Evolutionary conservation across 2,329 filamentous ascomycete genomes (phyloP).

Genomic region (Tolypocladium tundrense): DNA sequence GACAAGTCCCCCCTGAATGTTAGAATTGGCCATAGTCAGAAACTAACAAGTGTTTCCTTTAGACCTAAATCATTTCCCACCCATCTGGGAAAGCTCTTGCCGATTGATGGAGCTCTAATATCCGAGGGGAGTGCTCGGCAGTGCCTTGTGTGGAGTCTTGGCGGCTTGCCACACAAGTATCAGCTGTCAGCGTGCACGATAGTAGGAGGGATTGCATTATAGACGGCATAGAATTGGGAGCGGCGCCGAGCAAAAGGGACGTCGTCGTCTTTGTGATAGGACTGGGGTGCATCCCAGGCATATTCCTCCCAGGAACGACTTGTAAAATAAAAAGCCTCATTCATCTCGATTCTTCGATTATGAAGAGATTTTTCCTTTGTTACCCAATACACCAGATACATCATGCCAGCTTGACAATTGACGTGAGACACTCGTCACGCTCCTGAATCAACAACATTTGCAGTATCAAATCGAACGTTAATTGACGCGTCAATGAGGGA

Average conservation of each 20-base stretch:
- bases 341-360: slow-evolving; percentile 25
- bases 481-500: neutral
- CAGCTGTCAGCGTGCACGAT: slow-evolving; percentile 20
- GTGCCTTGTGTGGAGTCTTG: slow-evolving; percentile 15
- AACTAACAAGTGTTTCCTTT: slow-evolving; percentile 2
- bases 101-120: slow-evolving; percentile 24
- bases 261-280: slow-evolving; percentile 24
- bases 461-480: neutral
- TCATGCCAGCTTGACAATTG: neutral
- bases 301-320: slow-evolving; percentile 23
- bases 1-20: neutral
- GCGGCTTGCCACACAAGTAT: slow-evolving; percentile 15
- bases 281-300: slow-evolving; percentile 21
- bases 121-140: slow-evolving; percentile 16
- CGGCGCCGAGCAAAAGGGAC: slow-evolving; percentile 19
- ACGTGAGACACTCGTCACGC: neutral
- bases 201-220: slow-evolving; percentile 27
- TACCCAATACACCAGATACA: slow-evolving; percentile 2
- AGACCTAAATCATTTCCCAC: slow-evolving; percentile 27
- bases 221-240: slow-evolving; percentile 30
- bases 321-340: slow-evolving; percentile 35
- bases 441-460: neutral
- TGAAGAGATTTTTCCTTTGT: slow-evolving; percentile 19
- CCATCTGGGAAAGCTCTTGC: slow-evolving; percentile 23
- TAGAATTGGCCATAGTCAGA: neutral